Evolutionary conservation across 164 flowering plant genomes (phyloP).

Genomic region (Brasenia schreberi): DNA sequence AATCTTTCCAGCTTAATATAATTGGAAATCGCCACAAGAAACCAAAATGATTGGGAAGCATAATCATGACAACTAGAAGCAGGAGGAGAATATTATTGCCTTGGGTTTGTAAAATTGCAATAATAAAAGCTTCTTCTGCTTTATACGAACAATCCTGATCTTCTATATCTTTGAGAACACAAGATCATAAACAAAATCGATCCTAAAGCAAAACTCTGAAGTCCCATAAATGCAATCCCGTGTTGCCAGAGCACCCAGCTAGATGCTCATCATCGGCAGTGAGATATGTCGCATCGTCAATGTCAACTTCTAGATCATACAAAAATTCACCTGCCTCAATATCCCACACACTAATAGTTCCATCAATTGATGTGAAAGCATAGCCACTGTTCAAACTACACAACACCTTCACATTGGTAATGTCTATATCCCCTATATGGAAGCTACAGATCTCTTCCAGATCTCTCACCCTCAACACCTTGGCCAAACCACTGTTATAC

Average conservation of each 20-base stretch:
- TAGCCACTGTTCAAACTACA: slow-evolving; percentile 62
- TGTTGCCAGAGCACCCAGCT: slow-evolving; percentile 32
- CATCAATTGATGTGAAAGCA: slow-evolving; percentile 39
- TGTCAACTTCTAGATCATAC: slow-evolving; percentile 30
- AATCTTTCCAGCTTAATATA: background rate
- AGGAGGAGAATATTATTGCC: background rate
- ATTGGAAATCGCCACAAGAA: background rate
- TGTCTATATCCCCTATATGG: slow-evolving; percentile 6
- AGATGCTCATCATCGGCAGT: slow-evolving; percentile 46
- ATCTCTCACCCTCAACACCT: slow-evolving; percentile 33
- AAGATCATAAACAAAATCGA: background rate
- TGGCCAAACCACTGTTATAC: slow-evolving; percentile 20
- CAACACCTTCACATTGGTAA: slow-evolving; percentile 10
- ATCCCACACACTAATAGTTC: slow-evolving; percentile 49
- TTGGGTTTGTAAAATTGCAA: background rate
- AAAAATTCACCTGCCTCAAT: slow-evolving; percentile 24
- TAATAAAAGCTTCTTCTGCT: background rate
- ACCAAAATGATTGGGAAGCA: background rate
- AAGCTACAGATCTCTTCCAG: slow-evolving; percentile 49
- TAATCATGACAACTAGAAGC: background rate
- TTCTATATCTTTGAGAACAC: background rate
- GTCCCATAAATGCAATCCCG: slow-evolving; percentile 53
- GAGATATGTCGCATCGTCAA: slow-evolving; percentile 34
- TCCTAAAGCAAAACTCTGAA: slow-evolving; percentile 4
- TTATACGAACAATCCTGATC: background rate